Evolutionary conservation across 2,329 filamentous ascomycete species (phyloP).

Genomic region (Aspergillus sp.): DNA sequence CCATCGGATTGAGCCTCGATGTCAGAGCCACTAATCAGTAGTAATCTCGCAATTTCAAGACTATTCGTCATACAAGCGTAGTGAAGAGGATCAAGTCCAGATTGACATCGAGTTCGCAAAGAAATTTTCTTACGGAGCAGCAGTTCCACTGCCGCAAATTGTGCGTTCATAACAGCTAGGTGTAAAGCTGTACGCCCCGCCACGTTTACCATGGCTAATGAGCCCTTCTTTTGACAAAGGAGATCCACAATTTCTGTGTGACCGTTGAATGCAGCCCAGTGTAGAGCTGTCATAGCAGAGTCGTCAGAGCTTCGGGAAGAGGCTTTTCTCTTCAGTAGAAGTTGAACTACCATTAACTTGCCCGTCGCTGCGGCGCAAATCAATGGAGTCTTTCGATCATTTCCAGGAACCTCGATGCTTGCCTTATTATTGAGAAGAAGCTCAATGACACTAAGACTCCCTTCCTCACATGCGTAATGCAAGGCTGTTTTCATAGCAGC

Average conservation of each 20-base stretch:
- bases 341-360: slow-evolving; percentile 18
- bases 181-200: slow-evolving; percentile 32
- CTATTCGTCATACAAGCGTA: slow-evolving; percentile 32
- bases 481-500: slow-evolving; percentile 30
- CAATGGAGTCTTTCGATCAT: slow-evolving; percentile 29
- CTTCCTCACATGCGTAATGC: slow-evolving; percentile 30
- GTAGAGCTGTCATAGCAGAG: slow-evolving; percentile 31
- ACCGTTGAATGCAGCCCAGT: slow-evolving; percentile 36
- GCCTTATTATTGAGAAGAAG: slow-evolving; percentile 28
- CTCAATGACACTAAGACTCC: slow-evolving; percentile 20
- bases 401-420: slow-evolving; percentile 26
- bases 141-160: slow-evolving; percentile 33
- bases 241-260: slow-evolving; percentile 32
- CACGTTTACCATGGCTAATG: slow-evolving; percentile 20
- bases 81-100: slow-evolving; percentile 29
- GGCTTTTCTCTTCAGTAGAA: slow-evolving; percentile 29
- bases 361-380: slow-evolving; percentile 32
- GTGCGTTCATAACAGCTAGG: slow-evolving; percentile 28
- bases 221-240: slow-evolving; percentile 25
- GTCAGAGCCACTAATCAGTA: slow-evolving; percentile 28
- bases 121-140: slow-evolving; percentile 28
- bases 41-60: slow-evolving; percentile 24
- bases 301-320: slow-evolving; percentile 23
- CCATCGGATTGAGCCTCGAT: slow-evolving; percentile 27
- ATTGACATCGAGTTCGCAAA: slow-evolving; percentile 24